phyloP scores from a whole-genome alignment of 768 basidiomycete genomes.

The Hygrocybe coccinea region DNA sequence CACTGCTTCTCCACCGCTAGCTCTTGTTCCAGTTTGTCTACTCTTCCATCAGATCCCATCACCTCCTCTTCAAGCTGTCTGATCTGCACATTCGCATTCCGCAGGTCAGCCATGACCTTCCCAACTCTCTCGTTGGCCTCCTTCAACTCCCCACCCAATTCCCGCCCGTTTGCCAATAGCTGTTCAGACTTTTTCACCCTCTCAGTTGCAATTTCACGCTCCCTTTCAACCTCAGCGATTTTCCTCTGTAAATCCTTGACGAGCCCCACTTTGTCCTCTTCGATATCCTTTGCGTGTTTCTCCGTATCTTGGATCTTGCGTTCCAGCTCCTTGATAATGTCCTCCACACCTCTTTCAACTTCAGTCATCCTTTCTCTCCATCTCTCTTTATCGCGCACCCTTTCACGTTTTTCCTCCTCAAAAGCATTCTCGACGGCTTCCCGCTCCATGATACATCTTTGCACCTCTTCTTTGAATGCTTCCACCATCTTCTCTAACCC shows the following conservation, averaged over 20 bases:
- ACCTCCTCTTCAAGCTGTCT: constrained; percentile 60
- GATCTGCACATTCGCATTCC: constrained; percentile 54
- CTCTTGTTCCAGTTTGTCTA: constrained; percentile 54
- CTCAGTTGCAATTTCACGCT: constrained; percentile 52
- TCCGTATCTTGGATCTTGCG: constrained; percentile 50
- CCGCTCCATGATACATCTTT: constrained; percentile 44
- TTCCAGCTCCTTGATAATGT: constrained; percentile 64
- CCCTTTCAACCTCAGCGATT: constrained; percentile 43
- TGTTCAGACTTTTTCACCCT: constrained; percentile 62
- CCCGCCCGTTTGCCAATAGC: constrained; percentile 58
- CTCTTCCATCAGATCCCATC: constrained; percentile 44
- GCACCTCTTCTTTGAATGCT: constrained; percentile 44
- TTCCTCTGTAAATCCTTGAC: constrained; percentile 45
- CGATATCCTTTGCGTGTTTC: constrained; percentile 35
- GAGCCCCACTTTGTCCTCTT: constrained; percentile 34
- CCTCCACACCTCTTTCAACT: constrained; percentile 64
- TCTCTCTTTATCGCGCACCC: constrained; percentile 61
- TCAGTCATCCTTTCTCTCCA: constrained; percentile 70
- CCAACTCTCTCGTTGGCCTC: constrained; percentile 60
- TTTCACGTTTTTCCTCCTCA: constrained; percentile 50
- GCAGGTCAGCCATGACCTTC: constrained; percentile 52
- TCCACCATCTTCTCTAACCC: constrained; percentile 51
- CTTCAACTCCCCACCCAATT: constrained; percentile 62
- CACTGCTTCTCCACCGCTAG: constrained; percentile 49
- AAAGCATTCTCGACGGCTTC: constrained; percentile 44